Evolutionary conservation across 176 grass and related monocot species (phyloP).

Genomic region (Carex cristatella): DNA sequence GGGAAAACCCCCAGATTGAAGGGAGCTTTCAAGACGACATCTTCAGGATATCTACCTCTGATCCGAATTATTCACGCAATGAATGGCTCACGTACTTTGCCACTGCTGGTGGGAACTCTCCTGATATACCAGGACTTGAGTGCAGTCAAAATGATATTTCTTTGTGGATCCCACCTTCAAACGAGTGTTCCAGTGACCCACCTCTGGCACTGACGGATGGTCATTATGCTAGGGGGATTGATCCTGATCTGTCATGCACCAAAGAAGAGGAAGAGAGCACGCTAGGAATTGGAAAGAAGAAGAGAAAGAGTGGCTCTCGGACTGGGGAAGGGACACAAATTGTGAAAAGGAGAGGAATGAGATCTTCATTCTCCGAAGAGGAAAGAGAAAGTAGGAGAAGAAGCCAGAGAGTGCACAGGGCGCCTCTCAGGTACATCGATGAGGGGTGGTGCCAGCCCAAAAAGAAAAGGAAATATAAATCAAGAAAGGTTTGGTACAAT

Average conservation of each 20-base stretch:
- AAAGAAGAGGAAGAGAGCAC: background rate
- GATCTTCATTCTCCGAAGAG: background rate
- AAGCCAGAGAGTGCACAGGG: background rate
- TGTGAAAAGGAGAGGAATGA: background rate
- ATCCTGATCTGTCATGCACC: background rate
- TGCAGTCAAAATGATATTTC: background rate
- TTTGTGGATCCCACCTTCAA: background rate
- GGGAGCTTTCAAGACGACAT: background rate
- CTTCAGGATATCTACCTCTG: background rate
- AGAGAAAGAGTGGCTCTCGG: background rate
- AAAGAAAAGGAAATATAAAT: background rate
- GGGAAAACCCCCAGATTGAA: background rate
- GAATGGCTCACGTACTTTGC: constrained; percentile 1
- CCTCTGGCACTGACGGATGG: background rate
- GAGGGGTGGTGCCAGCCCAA: background rate
- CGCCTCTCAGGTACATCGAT: background rate
- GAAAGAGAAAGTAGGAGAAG: background rate
- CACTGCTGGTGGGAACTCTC: background rate
- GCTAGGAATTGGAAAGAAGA: background rate
- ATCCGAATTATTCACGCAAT: background rate
- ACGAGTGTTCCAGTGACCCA: background rate
- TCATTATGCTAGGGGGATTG: background rate
- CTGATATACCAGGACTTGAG: background rate
- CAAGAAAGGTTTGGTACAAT: background rate
- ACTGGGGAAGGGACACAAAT: background rate